These are phyloP conservation scores for Thozetella sp. DNA, from an alignment of 495 filamentous ascomycete species.

Conservation along the genomic window DNA sequence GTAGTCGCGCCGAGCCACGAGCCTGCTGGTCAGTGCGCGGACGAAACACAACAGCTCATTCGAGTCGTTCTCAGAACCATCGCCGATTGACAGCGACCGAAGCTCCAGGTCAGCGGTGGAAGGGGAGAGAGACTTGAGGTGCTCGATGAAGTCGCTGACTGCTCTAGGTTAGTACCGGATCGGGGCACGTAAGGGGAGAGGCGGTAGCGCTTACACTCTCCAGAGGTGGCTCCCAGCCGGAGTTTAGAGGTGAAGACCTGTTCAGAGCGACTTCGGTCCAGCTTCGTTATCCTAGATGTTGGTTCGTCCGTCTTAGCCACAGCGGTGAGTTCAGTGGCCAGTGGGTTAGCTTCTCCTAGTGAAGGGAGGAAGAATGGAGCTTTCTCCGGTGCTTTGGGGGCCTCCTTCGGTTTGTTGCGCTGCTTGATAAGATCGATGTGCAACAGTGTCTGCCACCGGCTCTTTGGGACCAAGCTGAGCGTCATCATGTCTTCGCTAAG, in stretches of 20 bases:
- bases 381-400: constrained; percentile 89
- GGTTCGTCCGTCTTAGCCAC: constrained; percentile 17
- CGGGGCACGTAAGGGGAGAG: not conserved
- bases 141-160: constrained; percentile 65
- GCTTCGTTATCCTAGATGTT: constrained; percentile 37
- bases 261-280: constrained; percentile 36
- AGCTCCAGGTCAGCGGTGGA: constrained; percentile 87
- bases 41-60: constrained; percentile 68
- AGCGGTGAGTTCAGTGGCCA: constrained; percentile 11
- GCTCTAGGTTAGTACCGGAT: constrained; percentile 15
- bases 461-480: constrained; percentile 84
- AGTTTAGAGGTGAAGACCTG: constrained; percentile 66
- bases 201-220: constrained; percentile 49
- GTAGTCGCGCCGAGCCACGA: constrained; percentile 74
- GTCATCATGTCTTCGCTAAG: constrained; percentile 81
- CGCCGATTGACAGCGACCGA: constrained; percentile 66
- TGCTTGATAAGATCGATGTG: constrained; percentile 88
- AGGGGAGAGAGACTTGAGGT: constrained; percentile 78
- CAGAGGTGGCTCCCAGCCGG: constrained; percentile 39
- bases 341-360: constrained; percentile 30
- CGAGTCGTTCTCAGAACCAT: constrained; percentile 32
- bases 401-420: constrained; percentile 92
- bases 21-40: constrained; percentile 66
- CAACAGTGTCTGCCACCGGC: constrained; percentile 89
- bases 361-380: constrained; percentile 95